Evolutionary conservation across 495 filamentous ascomycete species (phyloP), one percentile per base, ranked within the genome.

Genomic region (Bathelium albidoporum): DNA sequence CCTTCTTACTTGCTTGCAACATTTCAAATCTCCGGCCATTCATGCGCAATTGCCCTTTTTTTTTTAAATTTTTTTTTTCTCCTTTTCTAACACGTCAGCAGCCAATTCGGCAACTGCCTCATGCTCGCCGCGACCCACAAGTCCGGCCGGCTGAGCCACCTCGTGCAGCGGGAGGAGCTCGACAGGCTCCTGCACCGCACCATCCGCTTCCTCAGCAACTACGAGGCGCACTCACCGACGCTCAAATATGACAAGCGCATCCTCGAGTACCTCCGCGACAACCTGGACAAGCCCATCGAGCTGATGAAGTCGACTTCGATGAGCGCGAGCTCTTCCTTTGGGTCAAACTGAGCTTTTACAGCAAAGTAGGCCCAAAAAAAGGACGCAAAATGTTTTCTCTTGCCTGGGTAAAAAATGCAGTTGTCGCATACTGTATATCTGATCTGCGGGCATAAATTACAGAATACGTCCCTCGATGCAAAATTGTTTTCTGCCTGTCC

Each of bases 81-180:
- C 5, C 14, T 5, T 5, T 5, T 5, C 34, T 39, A 39, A 63
- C 22, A 59, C 22, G 18, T 58, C 3, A 65, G 16, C 64, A 96
- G 92, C 11, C 94, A 97, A 91, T 98, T 95, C 74, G 94, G 94
- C 59, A 98, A 97, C 71, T 85, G 97, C 71, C 77, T 97, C 49
- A 89, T 92, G 5, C 83, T 98, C 1, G 84, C 89, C 24, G 91
- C 93, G 1, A 88, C 86, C 3, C 93, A 84, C 72, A 73, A 74
- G 73, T 82, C 85, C 75, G 83, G 62, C 58, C 78, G 74, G 34
- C 81, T 91, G 0, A 70, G 68, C 1, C 69, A 74, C 10, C 78
- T 82, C 22, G 79, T 93, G 52, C 69, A 80, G 10, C 70, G 71
- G 58, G 70, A 79, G 0, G 70, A 70, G 2, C 76, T 95, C 2